Evolutionary conservation across 208 protist species (phyloP).

Genomic region (Trichomonas vaginalis): DNA sequence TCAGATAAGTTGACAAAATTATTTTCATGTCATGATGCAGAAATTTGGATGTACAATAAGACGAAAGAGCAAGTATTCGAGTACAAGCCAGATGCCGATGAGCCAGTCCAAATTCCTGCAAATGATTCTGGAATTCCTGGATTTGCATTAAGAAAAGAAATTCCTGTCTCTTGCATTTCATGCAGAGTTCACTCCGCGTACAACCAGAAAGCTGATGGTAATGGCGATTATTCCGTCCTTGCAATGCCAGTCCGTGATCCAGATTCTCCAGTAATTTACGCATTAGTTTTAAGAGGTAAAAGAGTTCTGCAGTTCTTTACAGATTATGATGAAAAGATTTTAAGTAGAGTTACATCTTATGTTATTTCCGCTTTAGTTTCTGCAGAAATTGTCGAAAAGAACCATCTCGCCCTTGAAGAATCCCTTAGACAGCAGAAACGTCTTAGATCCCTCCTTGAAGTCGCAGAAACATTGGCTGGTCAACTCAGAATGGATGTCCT

Average conservation of each 20-base stretch:
- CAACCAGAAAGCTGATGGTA: background rate
- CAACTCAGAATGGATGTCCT: background rate
- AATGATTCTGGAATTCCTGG: background rate
- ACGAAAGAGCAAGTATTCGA: background rate
- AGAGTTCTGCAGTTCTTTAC: background rate
- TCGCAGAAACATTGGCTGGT: background rate
- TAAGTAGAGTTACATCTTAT: background rate
- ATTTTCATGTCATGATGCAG: background rate
- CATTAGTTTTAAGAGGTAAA: background rate
- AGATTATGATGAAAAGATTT: background rate
- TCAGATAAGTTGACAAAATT: background rate
- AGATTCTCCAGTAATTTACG: background rate
- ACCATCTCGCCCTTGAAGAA: background rate
- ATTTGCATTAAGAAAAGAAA: background rate
- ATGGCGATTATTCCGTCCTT: background rate
- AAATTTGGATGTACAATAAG: background rate
- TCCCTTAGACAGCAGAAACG: background rate
- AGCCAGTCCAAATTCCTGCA: background rate
- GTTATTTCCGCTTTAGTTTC: background rate
- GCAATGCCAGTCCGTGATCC: background rate
- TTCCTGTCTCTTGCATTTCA: background rate
- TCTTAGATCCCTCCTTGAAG: background rate
- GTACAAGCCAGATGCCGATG: background rate
- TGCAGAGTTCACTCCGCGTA: background rate
- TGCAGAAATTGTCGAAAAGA: background rate